These are phyloP conservation scores for Dryas alaskensis DNA, from an alignment of 306 rosid genomes.

Conservation along the genomic window DNA sequence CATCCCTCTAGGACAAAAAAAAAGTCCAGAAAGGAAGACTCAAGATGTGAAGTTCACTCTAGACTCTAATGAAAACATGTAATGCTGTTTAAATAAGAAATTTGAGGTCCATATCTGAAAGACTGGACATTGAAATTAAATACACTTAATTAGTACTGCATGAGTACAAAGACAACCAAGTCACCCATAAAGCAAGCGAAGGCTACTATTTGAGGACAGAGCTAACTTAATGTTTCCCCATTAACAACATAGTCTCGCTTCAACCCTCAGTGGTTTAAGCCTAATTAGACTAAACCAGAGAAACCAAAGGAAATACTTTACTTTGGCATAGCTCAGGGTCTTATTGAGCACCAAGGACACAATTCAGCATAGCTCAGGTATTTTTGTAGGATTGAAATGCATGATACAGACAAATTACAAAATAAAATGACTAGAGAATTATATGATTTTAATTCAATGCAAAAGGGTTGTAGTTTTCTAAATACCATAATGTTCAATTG, in stretches of 20 bases:
- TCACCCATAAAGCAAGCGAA: background rate
- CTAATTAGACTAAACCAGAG: background rate
- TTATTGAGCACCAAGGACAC: background rate
- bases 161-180: background rate
- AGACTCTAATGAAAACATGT: background rate
- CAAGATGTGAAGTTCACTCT: background rate
- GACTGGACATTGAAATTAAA: slow-evolving; percentile 4
- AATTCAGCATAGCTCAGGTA: background rate
- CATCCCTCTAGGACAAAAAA: background rate
- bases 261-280: background rate
- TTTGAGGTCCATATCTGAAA: background rate
- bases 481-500: background rate
- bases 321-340: background rate
- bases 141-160: background rate
- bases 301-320: background rate
- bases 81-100: background rate
- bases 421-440: background rate
- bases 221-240: background rate
- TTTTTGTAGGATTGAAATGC: background rate
- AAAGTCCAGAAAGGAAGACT: background rate
- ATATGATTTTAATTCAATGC: background rate
- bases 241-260: background rate
- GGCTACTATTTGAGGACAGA: background rate
- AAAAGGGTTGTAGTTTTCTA: background rate
- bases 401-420: background rate